phyloP scores from a whole-genome alignment of 768 basidiomycete genomes.

The Auricularia auricula-judae region DNA sequence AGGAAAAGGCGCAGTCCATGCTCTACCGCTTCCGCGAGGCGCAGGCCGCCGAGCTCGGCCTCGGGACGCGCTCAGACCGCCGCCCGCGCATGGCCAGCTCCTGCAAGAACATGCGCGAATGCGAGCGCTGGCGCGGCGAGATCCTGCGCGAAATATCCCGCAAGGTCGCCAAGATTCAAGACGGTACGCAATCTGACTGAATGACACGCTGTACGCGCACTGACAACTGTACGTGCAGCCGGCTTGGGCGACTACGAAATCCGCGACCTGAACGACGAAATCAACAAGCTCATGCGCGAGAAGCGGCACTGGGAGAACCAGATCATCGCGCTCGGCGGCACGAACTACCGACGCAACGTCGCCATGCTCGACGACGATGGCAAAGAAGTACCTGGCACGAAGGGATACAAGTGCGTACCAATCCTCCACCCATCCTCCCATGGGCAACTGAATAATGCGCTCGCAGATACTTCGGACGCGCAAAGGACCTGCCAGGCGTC shows the following conservation, averaged over 20 bases:
- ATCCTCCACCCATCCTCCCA: background rate
- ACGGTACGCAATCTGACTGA: conserved; percentile 41
- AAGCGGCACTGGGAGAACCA: conserved; percentile 98
- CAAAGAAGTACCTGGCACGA: conserved; percentile 90
- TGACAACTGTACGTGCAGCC: conserved; percentile 32
- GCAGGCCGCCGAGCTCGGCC: conserved; percentile 89
- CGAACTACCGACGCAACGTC: conserved; percentile 89
- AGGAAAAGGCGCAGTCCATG: conserved; percentile 96
- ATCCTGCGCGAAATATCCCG: conserved; percentile 88
- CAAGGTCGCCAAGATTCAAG: conserved; percentile 97
- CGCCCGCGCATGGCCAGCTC: conserved; percentile 85
- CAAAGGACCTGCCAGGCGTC: conserved; percentile 91
- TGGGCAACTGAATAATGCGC: too few species aligned
- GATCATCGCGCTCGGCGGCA: conserved; percentile 90
- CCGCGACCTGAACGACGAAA: conserved; percentile 93
- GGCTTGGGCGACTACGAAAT: conserved; percentile 93
- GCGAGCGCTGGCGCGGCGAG: conserved; percentile 94
- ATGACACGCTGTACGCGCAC: background rate
- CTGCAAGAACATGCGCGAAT: conserved; percentile 85
- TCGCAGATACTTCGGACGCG: conserved; percentile 86
- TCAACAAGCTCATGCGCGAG: conserved; percentile 90
- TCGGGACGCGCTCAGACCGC: conserved; percentile 74
- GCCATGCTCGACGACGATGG: conserved; percentile 93
- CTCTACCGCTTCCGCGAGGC: conserved; percentile 93
- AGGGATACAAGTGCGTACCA: conserved; percentile 82